Evolutionary conservation across 495 filamentous ascomycete species (phyloP), one percentile per base, ranked within the genome.

Genomic region (Lophiostoma macrostomum): DNA sequence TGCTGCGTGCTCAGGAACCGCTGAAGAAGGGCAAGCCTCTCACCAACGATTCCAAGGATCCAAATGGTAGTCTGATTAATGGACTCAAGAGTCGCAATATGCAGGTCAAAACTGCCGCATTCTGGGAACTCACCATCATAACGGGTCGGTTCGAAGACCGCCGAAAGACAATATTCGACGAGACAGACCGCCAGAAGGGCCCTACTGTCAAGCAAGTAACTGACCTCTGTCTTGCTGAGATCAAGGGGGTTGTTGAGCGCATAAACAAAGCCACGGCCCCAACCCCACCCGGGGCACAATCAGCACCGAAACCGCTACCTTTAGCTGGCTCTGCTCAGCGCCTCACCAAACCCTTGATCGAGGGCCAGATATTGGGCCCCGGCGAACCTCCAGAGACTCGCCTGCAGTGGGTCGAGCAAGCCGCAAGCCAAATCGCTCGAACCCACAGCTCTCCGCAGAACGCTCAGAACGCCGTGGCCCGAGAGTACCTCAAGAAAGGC

Each of bases 41-140:
- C 19, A 94, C 89, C 1, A 73, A 77, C 10, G 85, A 90, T 47
- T 87, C 88, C 4, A 86, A 82, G 57, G 94, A 97, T 71, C 90
- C 93, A 1, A 98, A 94, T 60, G 91, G 89, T 29, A 95, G 85
- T 61, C 73, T 98, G 32, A 66, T 97, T 37, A 87, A 81, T 46
- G 93, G 93, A 0, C 69, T 98, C 38, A 89, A 83, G 56, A 80
- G 85, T 16, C 90, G 80, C 67, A 88, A 85, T 55, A 70, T 80
- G 32, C 63, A 80, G n/a, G 74, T 78, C 30, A 78, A 71, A 71
- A 54, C 66, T 3, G 91, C 91, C 66, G 91, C 93, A 20, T 88
- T 95, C 72, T 94, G 90, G 87, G 93, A 98, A 66, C 75, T 97
- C 16, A 76, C 79, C 24, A 77, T 85, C 50, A 94, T 96, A 56